Base-by-base conservation (phyloP, 148 eudicot species). In the Diospyros kaki region DNA sequence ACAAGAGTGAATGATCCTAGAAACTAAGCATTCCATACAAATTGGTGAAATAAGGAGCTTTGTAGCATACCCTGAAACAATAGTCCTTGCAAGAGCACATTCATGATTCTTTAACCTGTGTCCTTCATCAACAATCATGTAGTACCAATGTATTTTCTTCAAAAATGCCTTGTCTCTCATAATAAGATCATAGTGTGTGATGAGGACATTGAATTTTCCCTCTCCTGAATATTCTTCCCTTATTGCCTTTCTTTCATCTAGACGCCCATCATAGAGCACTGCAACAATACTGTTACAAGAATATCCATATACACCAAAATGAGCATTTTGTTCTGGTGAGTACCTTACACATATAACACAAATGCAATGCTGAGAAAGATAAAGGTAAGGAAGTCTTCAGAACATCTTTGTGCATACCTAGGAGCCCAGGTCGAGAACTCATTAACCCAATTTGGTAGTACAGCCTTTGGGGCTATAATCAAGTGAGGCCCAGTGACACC, bases 381-480 rank as follows among this genome's bases (percentile, higher is more conserved):
- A 65, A 50, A 58, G 14, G 28, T 28, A 28, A 43, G 59, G 40
- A 28, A 62, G 5, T 75, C 69, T 14, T 46, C 43, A 41, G 6
- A 77, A 38, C 72, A 73, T 59, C 54, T 66, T 17, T 64, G 6
- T 46, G 63, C 77, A 69, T 87, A 95, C 99, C 93, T 86, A 18
- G 99, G 99, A 84, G 85, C 91, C 99, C 99, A 95, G 58, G 92
- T 79, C 40, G 90, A 76, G 74, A 95, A 93, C 74, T 95, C 99
- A 82, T 74, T 83, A 52, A 87, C 85, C 99, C 99, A 95, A 73
- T 95, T 95, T 51, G 99, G 98, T 41, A 95, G 87, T 41, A 95
- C 99, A 74, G 98, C 99, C 75, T 95, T 95, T 64, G 99, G 99
- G 71, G 98, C 99, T 80, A 95, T 88, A 74, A 95, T 91, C 88